Evolutionary conservation across 805 yeast genomes (phyloP).

Genomic region (Lipomyces starkeyi): DNA sequence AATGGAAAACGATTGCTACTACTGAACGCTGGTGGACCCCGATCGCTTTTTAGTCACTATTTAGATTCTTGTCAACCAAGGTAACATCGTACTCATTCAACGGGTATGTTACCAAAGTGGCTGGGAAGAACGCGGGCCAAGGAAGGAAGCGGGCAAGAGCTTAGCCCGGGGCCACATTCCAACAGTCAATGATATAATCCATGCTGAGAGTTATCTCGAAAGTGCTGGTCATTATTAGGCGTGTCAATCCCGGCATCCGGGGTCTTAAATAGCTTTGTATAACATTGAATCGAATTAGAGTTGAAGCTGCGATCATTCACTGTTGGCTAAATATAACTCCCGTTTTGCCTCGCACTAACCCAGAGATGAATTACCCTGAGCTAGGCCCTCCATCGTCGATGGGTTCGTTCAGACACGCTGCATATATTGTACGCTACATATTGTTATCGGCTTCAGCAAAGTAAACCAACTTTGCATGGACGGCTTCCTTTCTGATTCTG

Average conservation of each 20-base stretch:
- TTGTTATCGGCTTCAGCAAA: too few relatives aligned
- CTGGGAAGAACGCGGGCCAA: not conserved
- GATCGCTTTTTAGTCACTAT: not conserved
- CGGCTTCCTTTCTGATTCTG: too few relatives aligned
- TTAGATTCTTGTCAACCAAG: not conserved
- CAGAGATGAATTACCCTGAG: too few relatives aligned
- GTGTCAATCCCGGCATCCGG: conserved; percentile 4
- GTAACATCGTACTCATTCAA: not conserved
- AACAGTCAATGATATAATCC: conserved; percentile 1
- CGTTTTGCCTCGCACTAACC: too few relatives aligned
- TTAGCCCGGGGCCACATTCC: too few relatives aligned
- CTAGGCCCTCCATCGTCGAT: too few relatives aligned
- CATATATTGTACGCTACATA: too few relatives aligned
- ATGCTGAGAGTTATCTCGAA: not conserved
- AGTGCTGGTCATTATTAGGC: not conserved
- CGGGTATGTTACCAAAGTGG: not conserved
- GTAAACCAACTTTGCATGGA: too few relatives aligned
- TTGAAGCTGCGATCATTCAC: too few relatives aligned
- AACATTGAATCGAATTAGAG: not conserved
- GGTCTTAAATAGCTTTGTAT: not conserved
- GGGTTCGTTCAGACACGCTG: too few relatives aligned
- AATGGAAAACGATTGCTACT: conserved; percentile 1
- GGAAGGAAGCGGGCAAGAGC: conserved; percentile 9
- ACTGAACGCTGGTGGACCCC: not conserved
- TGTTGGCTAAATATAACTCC: too few relatives aligned